Percentiles rank a stretch among this genome's conserved stretches.
Evolutionary conservation across 1,139 yeast genomes (phyloP).

Genomic region (Sugiyamaella grinbergsii): DNA sequence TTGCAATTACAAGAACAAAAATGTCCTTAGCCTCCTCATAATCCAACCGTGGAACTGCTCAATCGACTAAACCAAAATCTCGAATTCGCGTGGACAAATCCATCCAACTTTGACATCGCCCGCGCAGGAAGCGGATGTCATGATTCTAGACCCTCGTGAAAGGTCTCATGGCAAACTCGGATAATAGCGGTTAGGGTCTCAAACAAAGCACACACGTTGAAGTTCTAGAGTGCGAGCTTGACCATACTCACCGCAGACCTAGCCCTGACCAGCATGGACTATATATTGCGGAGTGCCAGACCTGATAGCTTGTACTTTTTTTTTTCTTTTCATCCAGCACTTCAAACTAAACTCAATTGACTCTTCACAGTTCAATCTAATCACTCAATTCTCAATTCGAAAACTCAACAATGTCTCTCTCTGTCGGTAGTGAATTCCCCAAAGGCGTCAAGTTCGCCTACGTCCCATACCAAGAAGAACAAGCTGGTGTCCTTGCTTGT

Average conservation of each 20-base stretch:
- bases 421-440: constrained; percentile 48
- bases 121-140: background rate
- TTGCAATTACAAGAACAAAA: too few relatives aligned
- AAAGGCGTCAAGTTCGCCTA: constrained; percentile 56
- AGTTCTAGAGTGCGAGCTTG: background rate
- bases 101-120: background rate
- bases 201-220: constrained; percentile 1
- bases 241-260: background rate
- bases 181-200: constrained; percentile 6
- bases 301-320: background rate
- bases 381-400: background rate
- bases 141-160: background rate
- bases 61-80: too few relatives aligned
- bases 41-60: too few relatives aligned
- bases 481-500: constrained; percentile 52
- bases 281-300: constrained; percentile 15
- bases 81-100: too few relatives aligned
- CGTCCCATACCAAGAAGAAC: constrained; percentile 55
- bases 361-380: background rate
- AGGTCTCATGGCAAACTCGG: constrained; percentile 1
- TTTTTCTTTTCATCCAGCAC: background rate
- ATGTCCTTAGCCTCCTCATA: too few relatives aligned
- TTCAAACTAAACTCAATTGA: constrained; percentile 1
- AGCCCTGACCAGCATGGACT: background rate
- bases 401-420: constrained; percentile 25